Evolutionary conservation across 2,329 filamentous ascomycete species (phyloP).

Genomic region (Claviceps spartinae): DNA sequence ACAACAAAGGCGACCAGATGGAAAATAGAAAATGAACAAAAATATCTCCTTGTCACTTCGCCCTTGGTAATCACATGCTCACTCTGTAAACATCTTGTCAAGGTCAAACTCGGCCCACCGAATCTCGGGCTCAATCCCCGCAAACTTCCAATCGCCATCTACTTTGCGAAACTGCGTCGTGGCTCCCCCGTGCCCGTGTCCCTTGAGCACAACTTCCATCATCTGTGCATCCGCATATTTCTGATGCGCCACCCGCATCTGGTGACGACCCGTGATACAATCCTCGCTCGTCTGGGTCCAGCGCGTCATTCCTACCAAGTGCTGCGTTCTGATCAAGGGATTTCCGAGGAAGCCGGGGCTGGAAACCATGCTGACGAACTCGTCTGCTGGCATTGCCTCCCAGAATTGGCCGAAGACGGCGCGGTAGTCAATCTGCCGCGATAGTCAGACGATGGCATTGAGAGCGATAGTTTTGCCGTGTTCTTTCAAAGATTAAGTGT

Average conservation of each 20-base stretch:
- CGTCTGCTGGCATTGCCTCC: conserved; percentile 40
- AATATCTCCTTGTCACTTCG: too few relatives aligned
- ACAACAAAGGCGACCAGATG: too few relatives aligned
- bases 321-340: conserved; percentile 39
- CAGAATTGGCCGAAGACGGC: conserved; percentile 37
- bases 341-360: conserved; percentile 39
- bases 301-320: conserved; percentile 38
- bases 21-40: too few relatives aligned
- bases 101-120: conserved; percentile 34
- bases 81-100: not conserved
- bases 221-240: conserved; percentile 34
- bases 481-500: not conserved
- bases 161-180: conserved; percentile 42
- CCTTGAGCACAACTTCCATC: conserved; percentile 35
- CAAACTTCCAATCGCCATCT: conserved; percentile 46
- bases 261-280: conserved; percentile 39
- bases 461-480: too few relatives aligned
- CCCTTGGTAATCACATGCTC: not conserved
- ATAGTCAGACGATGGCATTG: too few relatives aligned
- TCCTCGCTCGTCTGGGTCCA: conserved; percentile 35
- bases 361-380: conserved; percentile 39
- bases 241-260: conserved; percentile 45
- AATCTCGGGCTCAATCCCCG: conserved; percentile 38
- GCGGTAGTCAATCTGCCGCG: conserved; percentile 13
- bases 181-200: conserved; percentile 41